Evolutionary conservation across 352 stramenopile genomes (phyloP), one percentile per base, ranked within the genome.

Genomic region (Globisporangium middletonii): DNA sequence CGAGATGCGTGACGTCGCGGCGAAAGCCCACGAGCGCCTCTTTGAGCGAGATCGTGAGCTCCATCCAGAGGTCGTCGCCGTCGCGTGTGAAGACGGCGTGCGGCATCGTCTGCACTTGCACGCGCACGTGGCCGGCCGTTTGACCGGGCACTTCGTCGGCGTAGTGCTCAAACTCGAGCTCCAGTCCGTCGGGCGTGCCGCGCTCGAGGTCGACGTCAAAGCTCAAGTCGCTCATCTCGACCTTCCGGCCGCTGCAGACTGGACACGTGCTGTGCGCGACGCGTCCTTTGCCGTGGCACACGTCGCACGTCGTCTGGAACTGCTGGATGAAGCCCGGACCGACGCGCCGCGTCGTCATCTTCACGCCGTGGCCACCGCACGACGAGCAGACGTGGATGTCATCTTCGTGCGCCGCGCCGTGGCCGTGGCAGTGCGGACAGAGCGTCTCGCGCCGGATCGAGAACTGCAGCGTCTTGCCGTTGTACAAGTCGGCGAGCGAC

Each of bases 401-500:
- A 55, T 98, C 88, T 44, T 96, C 97, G 61, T 98, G 77, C 55
- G 87, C 82, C 5, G 86, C 78, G 60, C 85, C 81, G 54, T 87
- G 73, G 67, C 94, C 84, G 93, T 95, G 80, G 72, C 94, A 98
- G 69, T 98, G 94, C 18, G 94, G 75, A 70, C 95, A 99, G 51
- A 99, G 68, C 4, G 92, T 95, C 77, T 89, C 79, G 33, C 96
- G 87, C 23, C 95, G 82, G 61, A 98, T 97, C 35, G 92, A 88
- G 27, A 98, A 94, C 63, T 98, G 89, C 56, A 98, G 84, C 35
- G 83, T 85, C 57, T 97, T 92, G 53, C 97, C 97, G 47, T 95
- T 92, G 82, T 99, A 99, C 42, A 99, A 68, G 67, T 99, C 90
- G 12, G 97, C 86, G 41, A 99, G 79, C 23, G 96, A 96, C 42